Conservation (phyloP, 148 eudicot genomes). For the Dianthus caryophyllus region DNA sequence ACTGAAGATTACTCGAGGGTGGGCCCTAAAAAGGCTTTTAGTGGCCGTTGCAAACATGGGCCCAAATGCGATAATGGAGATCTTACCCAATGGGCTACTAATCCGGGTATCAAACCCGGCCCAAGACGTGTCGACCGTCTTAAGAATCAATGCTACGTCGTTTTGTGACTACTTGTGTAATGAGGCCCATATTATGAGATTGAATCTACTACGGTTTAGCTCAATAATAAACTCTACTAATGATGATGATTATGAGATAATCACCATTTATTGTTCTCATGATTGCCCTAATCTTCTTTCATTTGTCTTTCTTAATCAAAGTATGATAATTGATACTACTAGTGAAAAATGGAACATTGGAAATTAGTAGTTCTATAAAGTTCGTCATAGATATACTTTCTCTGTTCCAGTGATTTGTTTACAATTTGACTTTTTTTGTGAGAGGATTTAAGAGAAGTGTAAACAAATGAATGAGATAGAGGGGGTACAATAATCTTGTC, state of each 20-base stretch:
- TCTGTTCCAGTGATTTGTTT: too few relatives aligned
- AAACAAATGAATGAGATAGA: too few relatives aligned
- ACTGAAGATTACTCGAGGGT: conserved; percentile 16
- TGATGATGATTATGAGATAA: conserved; percentile 30
- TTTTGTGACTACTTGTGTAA: conserved; percentile 23
- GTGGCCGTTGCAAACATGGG: conserved; percentile 19
- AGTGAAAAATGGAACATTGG: too few relatives aligned
- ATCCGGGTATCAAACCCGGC: conserved; percentile 26
- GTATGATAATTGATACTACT: too few relatives aligned
- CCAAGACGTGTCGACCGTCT: conserved; percentile 20
- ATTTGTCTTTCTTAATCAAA: conserved; percentile 29
- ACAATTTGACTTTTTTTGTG: too few relatives aligned
- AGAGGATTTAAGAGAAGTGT: too few relatives aligned
- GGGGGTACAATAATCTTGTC: too few relatives aligned
- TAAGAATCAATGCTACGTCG: conserved; percentile 19
- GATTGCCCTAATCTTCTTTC: conserved; percentile 19
- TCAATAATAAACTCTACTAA: conserved; percentile 22
- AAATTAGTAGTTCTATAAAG: too few relatives aligned
- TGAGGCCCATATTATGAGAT: conserved; percentile 8
- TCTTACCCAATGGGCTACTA: conserved; percentile 22
- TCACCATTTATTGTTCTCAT: conserved; percentile 14
- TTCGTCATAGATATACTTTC: too few relatives aligned
- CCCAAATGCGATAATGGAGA: conserved; percentile 27
- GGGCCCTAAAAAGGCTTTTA: conserved; percentile 20
- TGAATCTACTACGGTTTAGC: conserved; percentile 26